Conservation (phyloP, 164 flowering plant genomes). For the Aristolochia californica region DNA sequence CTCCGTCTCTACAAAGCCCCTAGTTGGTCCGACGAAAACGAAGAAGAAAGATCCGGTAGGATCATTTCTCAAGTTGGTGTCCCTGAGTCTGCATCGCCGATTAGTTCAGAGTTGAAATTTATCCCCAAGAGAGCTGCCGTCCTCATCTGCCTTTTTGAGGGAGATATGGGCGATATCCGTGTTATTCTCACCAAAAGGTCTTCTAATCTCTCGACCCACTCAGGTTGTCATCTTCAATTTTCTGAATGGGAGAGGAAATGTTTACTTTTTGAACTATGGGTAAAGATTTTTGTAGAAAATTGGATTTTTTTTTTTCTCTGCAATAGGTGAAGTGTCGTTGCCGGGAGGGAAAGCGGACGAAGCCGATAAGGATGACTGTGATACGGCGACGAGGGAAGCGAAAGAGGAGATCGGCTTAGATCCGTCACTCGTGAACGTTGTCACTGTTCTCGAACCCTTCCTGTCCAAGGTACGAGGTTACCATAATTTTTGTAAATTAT, state of each 20-base stretch:
- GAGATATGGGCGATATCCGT: conserved; percentile 33
- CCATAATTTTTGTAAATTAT: too few species aligned
- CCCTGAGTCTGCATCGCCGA: conserved; percentile 52
- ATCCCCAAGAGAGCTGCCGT: conserved; percentile 54
- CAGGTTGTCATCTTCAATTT: conserved; percentile 25
- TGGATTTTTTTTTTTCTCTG: background rate
- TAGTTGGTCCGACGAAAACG: conserved; percentile 11
- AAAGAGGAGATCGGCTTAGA: conserved; percentile 92
- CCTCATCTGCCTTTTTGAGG: conserved; percentile 49
- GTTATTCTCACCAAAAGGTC: conserved; percentile 63
- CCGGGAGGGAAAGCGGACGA: conserved; percentile 96
- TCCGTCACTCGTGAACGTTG: conserved; percentile 69
- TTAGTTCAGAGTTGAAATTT: conserved; percentile 26
- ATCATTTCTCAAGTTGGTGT: conserved; percentile 61
- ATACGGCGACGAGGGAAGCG: conserved; percentile 84
- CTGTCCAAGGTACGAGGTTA: conserved; percentile 51
- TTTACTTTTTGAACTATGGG: background rate
- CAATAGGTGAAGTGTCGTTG: conserved; percentile 81
- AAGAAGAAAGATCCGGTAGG: conserved; percentile 26
- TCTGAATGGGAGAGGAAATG: background rate
- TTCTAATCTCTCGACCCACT: conserved; percentile 40
- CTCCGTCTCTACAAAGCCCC: conserved; percentile 70
- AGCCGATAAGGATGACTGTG: conserved; percentile 59
- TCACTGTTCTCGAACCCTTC: conserved; percentile 70
- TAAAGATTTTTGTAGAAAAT: background rate